Evolutionary conservation across 768 basidiomycete species (phyloP).

Genomic region (Boletus coccyginus): DNA sequence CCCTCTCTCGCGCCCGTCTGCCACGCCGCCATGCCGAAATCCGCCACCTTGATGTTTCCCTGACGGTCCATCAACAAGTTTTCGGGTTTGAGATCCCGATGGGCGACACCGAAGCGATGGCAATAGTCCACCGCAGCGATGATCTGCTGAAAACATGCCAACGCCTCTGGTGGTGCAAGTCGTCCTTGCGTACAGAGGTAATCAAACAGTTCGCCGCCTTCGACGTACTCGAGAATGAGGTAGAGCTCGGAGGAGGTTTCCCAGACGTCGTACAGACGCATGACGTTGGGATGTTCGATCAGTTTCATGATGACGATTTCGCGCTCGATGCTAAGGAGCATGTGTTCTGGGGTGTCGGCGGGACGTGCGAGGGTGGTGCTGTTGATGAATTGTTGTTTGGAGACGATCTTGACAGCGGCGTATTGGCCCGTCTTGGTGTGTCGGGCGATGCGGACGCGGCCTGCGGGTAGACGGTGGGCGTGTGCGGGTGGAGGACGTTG

Average conservation of each 20-base stretch:
- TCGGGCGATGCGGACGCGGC: conserved; percentile 86
- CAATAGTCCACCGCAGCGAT: conserved; percentile 90
- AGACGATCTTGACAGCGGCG: conserved; percentile 93
- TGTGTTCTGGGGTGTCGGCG: conserved; percentile 73
- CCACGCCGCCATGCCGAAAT: conserved; percentile 98
- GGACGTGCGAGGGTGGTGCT: conserved; percentile 56
- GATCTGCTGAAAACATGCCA: conserved; percentile 90
- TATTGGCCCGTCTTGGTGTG: conserved; percentile 86
- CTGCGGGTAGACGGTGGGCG: conserved; percentile 37
- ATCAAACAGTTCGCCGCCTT: conserved; percentile 94
- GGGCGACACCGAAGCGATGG: conserved; percentile 91
- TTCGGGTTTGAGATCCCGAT: conserved; percentile 93
- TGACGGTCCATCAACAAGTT: conserved; percentile 84
- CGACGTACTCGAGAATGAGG: conserved; percentile 92
- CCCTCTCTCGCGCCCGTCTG: conserved; percentile 57
- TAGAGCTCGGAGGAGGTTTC: conserved; percentile 87
- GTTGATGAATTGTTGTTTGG: conserved; percentile 63
- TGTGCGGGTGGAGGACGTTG: not conserved
- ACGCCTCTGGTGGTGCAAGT: conserved; percentile 67
- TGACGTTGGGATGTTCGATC: conserved; percentile 91
- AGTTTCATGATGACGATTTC: conserved; percentile 99
- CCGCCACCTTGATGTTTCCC: conserved; percentile 90
- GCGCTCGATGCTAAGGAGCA: conserved; percentile 78
- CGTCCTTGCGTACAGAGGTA: conserved; percentile 79
- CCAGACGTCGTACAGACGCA: conserved; percentile 96